phyloP scores from a whole-genome alignment of 306 rosid genomes.

The Carpinus viminea region DNA sequence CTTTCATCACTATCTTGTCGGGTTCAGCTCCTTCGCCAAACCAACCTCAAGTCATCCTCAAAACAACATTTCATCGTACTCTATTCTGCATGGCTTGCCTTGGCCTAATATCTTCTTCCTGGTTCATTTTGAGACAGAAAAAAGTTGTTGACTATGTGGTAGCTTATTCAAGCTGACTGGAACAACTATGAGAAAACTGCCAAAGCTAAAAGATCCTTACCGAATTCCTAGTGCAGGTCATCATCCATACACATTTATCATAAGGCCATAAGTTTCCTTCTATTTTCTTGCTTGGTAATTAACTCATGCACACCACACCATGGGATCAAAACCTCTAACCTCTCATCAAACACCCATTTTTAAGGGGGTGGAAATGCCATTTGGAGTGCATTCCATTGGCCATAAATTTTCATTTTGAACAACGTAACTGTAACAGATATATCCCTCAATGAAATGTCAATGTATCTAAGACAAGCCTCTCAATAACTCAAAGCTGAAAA shows the following conservation, averaged over 20 bases:
- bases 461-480: slow-evolving; percentile 1
- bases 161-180: neutral
- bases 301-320: neutral
- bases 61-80: neutral
- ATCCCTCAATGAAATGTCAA: neutral
- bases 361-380: neutral
- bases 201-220: neutral
- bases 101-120: neutral
- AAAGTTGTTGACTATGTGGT: neutral
- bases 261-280: neutral
- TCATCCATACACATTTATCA: neutral
- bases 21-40: neutral
- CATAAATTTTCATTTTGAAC: neutral
- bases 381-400: neutral
- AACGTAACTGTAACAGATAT: neutral
- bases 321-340: neutral
- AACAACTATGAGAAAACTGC: neutral
- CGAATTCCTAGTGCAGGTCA: neutral
- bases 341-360: neutral
- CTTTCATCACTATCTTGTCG: neutral
- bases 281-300: neutral
- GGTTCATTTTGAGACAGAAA: neutral
- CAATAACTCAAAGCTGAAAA: slow-evolving; percentile 3
- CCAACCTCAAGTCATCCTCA: neutral
- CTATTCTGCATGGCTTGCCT: neutral